Percentiles rank a stretch among this genome's conserved stretches.
phyloP scores from a whole-genome alignment of 768 basidiomycete species.

The Calocera cornea region DNA sequence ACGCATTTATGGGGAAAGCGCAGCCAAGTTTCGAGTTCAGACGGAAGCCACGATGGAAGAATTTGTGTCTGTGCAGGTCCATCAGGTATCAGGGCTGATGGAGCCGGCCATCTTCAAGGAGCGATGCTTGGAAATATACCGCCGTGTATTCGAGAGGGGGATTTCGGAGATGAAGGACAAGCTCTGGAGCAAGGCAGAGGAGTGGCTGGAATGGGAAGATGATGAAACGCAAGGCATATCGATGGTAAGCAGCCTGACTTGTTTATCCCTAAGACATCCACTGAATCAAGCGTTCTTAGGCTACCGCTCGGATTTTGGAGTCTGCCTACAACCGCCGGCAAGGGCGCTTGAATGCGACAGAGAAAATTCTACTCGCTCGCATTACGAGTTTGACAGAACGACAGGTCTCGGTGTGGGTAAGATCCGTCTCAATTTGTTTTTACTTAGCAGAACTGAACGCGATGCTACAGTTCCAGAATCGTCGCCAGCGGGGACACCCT shows the following conservation, averaged over 20 bases:
- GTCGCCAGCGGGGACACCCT: not conserved
- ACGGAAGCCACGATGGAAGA: not conserved
- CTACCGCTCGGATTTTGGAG: not conserved
- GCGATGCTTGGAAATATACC: not conserved
- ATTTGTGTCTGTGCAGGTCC: not conserved
- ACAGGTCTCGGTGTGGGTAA: not conserved
- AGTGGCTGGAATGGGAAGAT: not conserved
- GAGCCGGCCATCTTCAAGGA: not conserved
- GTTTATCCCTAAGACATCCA: not conserved
- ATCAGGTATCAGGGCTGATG: not conserved
- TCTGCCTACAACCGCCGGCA: not conserved
- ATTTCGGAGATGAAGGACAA: not conserved
- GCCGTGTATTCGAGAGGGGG: not conserved
- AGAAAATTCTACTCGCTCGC: not conserved
- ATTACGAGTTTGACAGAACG: not conserved
- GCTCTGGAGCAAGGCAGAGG: not conserved
- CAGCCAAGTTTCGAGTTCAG: not conserved
- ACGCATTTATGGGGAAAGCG: not conserved
- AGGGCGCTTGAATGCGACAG: not conserved
- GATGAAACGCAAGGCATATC: not conserved
- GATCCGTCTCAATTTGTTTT: not conserved
- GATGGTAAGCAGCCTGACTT: not conserved
- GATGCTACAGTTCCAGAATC: not conserved
- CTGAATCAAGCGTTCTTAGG: not conserved
- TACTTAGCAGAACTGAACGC: not conserved